Conservation (phyloP, 2,329 filamentous ascomycete species). For the Colletotrichum kahawae region DNA sequence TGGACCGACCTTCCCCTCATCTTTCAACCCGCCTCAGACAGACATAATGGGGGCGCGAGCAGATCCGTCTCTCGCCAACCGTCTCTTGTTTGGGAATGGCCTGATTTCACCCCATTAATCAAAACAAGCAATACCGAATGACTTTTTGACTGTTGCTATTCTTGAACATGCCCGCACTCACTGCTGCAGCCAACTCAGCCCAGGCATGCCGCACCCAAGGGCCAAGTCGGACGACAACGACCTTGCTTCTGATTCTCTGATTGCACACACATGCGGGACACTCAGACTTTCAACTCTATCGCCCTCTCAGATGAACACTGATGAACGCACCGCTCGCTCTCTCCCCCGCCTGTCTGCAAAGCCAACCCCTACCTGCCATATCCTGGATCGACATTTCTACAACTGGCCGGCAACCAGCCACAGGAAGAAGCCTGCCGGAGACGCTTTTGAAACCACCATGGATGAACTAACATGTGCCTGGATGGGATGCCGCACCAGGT, state of each 20-base stretch:
- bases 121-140: background rate
- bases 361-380: background rate
- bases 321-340: background rate
- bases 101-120: background rate
- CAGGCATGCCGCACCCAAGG: background rate
- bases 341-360: background rate
- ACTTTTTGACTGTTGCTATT: conserved; percentile 4
- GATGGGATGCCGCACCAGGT: background rate
- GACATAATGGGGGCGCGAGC: background rate
- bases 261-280: conserved; percentile 2
- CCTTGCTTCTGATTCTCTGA: conserved; percentile 1
- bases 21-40: background rate
- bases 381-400: background rate
- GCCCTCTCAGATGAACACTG: conserved; percentile 15
- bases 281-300: conserved; percentile 6
- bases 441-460: conserved; percentile 12
- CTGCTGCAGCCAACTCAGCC: background rate
- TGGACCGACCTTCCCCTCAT: background rate
- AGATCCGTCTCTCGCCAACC: background rate
- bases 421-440: conserved; percentile 11
- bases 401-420: background rate
- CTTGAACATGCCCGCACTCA: background rate
- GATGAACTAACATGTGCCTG: background rate
- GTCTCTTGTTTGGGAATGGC: conserved; percentile 7
- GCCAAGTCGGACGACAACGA: conserved; percentile 10